phyloP scores from a whole-genome alignment of 441 rosid genomes.

The Bocquillonia castaneifolia region DNA sequence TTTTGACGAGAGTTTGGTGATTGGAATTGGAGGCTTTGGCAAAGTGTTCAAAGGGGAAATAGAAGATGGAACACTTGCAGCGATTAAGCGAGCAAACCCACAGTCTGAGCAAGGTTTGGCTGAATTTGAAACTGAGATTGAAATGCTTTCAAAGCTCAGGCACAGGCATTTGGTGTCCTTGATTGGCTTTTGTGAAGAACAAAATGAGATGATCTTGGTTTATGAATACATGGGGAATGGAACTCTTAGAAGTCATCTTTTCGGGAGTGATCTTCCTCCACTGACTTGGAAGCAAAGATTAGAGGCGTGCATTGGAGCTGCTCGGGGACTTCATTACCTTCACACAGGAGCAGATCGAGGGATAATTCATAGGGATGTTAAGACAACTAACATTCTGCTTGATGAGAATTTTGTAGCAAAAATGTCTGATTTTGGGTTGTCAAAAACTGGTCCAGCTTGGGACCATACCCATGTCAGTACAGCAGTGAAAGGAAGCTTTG shows the following conservation, averaged over 20 bases:
- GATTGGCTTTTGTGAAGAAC: conserved; percentile 83
- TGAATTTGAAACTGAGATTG: conserved; percentile 84
- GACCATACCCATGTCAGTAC: conserved; percentile 87
- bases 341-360: conserved; percentile 82
- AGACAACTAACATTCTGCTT: conserved; percentile 76
- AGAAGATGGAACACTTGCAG: conserved; percentile 63
- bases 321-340: conserved; percentile 85
- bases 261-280: conserved; percentile 61
- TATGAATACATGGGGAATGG: conserved; percentile 89
- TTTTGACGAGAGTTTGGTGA: conserved; percentile 67
- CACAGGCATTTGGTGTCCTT: conserved; percentile 81
- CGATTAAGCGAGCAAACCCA: conserved; percentile 81
- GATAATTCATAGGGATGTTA: conserved; percentile 83
- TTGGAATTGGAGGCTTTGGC: conserved; percentile 86
- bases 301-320: conserved; percentile 73
- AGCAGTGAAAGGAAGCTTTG: conserved; percentile 89
- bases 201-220: conserved; percentile 84
- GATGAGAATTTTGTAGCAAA: conserved; percentile 74
- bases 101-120: conserved; percentile 84
- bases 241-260: conserved; percentile 73
- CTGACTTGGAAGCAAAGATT: conserved; percentile 77
- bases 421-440: conserved; percentile 85
- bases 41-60: conserved; percentile 77
- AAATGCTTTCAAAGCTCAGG: conserved; percentile 81
- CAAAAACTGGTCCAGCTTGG: conserved; percentile 71